Base-by-base conservation (phyloP, 257 asterid species). In the Capsicum chinense region DNA sequence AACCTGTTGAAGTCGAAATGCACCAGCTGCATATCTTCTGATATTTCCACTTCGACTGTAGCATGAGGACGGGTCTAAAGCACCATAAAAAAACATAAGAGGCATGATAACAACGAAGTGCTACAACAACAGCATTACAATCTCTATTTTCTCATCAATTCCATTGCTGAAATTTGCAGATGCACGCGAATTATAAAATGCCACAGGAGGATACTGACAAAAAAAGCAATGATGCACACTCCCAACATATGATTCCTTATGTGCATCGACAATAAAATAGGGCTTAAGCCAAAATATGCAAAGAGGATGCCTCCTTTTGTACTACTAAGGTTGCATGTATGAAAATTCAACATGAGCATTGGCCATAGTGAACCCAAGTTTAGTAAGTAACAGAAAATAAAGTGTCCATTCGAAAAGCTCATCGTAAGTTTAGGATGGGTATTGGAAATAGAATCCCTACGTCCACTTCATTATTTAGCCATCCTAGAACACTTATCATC, bases 21-120 rank as follows among this genome's bases (percentile, higher is more conserved):
- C 87, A 97, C 99, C 81, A 97, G 93, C 89, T 97, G 99, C 99
- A 97, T 97, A 85, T 97, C 99, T 91, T 97, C 99, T 56, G 99
- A 97, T 90, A 97, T 97, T 90, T 97, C 99, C 88, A 97, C 99
- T 92, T 97, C 99, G 39, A 97, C 99, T 39, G 97, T 97, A 44
- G 99, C 99, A 87, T 95, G 98, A 81, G 99, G 99, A 57, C 99
- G 99, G 81, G 99, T 97, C 99, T 97, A 83, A 42, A 76, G 73
- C 66, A 82, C 69, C 39, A 42, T 59, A 80, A 10, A 84, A 64
- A 64, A 74, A 64, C 63, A 79, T 54, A 21, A 83, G 26, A 82
- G 56, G 83, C 78, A 79, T 70, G 81, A 73, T 85, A 26, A 76
- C 63, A 76, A 52, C n/a, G 14, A 52, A 21, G 13, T 73, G 48